These are phyloP conservation scores for Diaporthe batatas DNA, from an alignment of 2,329 filamentous ascomycete species.

Conservation along the genomic window DNA sequence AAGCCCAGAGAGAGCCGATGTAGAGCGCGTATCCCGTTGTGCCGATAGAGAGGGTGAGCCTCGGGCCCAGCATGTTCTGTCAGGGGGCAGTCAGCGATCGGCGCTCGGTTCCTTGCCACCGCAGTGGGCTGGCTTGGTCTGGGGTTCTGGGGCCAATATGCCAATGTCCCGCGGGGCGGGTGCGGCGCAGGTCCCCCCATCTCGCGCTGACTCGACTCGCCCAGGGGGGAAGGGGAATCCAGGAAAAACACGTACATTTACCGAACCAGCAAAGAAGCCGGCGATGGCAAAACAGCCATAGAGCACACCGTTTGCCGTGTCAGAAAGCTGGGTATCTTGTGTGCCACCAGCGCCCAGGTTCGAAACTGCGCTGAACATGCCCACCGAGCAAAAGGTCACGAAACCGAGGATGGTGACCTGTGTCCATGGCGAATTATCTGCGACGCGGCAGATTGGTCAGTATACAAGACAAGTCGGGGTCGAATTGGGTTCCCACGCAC, in stretches of 20 bases:
- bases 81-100: not conserved
- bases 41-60: constrained; percentile 43
- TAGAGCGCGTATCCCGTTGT: constrained; percentile 43
- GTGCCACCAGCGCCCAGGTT: constrained; percentile 43
- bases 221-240: not conserved
- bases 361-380: constrained; percentile 45
- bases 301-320: constrained; percentile 44
- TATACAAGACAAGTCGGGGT: not conserved
- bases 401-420: constrained; percentile 45
- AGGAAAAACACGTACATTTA: constrained; percentile 40
- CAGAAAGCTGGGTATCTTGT: constrained; percentile 41
- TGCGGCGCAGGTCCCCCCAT: not conserved
- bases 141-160: not conserved
- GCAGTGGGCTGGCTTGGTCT: not conserved
- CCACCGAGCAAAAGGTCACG: constrained; percentile 46
- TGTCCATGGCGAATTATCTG: constrained; percentile 45
- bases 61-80: constrained; percentile 45
- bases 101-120: constrained; percentile 1
- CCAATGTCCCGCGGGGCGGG: not conserved
- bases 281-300: constrained; percentile 45
- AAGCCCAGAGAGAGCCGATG: constrained; percentile 43
- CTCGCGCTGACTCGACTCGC: not conserved
- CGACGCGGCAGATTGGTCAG: not conserved
- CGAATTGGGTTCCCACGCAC: constrained; percentile 25
- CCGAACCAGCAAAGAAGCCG: constrained; percentile 42